A percentile compares a stretch with the other conserved stretches of the same genome.
These are phyloP conservation scores for Cladosporium sp. DNA, from an alignment of 2,329 filamentous ascomycete species.

Conservation along the genomic window DNA sequence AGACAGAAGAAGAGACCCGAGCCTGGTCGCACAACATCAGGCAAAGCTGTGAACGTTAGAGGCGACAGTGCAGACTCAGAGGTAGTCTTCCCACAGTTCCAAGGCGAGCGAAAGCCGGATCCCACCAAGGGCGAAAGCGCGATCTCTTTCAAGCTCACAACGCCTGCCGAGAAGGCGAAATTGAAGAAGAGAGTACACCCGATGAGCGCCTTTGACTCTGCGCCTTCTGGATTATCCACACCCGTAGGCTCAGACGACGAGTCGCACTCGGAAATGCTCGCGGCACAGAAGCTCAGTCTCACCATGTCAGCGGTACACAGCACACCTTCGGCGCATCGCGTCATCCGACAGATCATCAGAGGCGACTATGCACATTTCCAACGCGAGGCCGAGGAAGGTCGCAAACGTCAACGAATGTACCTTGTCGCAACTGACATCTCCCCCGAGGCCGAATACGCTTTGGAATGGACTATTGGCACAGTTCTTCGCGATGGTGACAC, in stretches of 20 bases:
- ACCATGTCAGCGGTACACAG: constrained; percentile 77
- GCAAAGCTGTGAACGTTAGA: constrained; percentile 35
- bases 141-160: constrained; percentile 31
- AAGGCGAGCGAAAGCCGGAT: constrained; percentile 32
- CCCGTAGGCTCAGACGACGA: constrained; percentile 80
- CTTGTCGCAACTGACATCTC: constrained; percentile 94
- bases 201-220: constrained; percentile 77
- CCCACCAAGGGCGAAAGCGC: constrained; percentile 38
- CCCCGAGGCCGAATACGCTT: constrained; percentile 87
- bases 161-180: constrained; percentile 23
- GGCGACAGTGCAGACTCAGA: constrained; percentile 34
- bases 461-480: constrained; percentile 97
- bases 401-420: constrained; percentile 81
- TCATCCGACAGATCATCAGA: constrained; percentile 85
- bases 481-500: constrained; percentile 93
- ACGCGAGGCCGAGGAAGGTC: constrained; percentile 74
- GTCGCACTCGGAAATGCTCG: constrained; percentile 79
- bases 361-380: constrained; percentile 80
- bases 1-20: constrained; percentile 36
- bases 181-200: constrained; percentile 63
- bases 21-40: constrained; percentile 35
- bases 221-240: constrained; percentile 58
- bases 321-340: constrained; percentile 73
- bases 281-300: constrained; percentile 81
- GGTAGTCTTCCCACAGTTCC: constrained; percentile 20